These are phyloP conservation scores for Schizochytrium sp. DNA, from an alignment of 108 stramenopile species.

Conservation along the genomic window DNA sequence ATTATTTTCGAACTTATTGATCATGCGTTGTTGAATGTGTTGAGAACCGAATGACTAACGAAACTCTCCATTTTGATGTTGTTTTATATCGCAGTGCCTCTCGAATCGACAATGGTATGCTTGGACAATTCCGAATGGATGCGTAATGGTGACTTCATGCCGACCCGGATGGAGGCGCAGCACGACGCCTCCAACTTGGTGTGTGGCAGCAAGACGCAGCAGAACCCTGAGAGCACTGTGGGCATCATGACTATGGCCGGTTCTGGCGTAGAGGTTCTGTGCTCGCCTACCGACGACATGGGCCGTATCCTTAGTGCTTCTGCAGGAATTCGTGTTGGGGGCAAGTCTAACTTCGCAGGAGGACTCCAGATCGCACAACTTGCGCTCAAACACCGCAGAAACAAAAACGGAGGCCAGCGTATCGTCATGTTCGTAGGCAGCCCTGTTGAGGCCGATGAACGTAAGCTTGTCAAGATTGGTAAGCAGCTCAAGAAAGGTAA, in stretches of 20 bases:
- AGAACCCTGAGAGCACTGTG: conserved; percentile 96
- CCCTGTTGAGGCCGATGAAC: conserved; percentile 74
- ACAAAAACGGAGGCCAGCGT: conserved; percentile 96
- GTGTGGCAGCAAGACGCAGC: conserved; percentile 88
- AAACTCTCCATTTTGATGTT: no score
- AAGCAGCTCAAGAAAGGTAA: conserved; percentile 93
- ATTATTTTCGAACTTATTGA: no score
- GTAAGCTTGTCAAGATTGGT: conserved; percentile 82
- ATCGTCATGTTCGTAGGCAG: conserved; percentile 92
- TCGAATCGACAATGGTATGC: conserved; percentile 97
- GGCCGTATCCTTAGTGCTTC: conserved; percentile 88
- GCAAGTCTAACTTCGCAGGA: conserved; percentile 82
- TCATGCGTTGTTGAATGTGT: no score
- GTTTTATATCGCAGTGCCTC: conserved; percentile 76
- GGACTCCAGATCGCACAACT: conserved; percentile 91
- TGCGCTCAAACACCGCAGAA: conserved; percentile 94
- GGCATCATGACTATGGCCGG: conserved; percentile 88
- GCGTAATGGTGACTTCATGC: conserved; percentile 98
- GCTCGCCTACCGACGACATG: conserved; percentile 93
- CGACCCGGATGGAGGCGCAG: conserved; percentile 96
- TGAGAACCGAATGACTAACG: no score
- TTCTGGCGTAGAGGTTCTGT: conserved; percentile 86
- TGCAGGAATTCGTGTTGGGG: conserved; percentile 78
- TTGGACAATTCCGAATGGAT: conserved; percentile 98
- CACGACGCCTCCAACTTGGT: conserved; percentile 95